Conservation (phyloP, 768 basidiomycete genomes). For the Mycena alexandri region DNA sequence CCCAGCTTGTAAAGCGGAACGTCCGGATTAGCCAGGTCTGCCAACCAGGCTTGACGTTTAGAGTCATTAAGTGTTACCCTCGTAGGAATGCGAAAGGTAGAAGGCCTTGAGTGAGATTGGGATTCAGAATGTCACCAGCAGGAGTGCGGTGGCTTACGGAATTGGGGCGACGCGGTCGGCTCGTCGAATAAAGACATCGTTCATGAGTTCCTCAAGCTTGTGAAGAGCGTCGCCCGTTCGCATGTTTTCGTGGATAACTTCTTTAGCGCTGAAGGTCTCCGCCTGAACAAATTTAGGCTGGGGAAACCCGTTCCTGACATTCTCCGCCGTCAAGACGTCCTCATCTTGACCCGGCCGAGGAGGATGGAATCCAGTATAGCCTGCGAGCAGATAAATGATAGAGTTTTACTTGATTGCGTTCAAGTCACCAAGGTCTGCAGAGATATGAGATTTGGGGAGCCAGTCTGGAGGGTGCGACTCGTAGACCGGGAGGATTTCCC, state of each 20-base stretch:
- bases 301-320: slow-evolving; percentile 75
- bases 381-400: slow-evolving; percentile 50
- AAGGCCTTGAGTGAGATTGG: slow-evolving; percentile 55
- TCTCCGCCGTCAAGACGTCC: slow-evolving; percentile 73
- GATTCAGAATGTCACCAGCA: neutral
- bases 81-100: slow-evolving; percentile 84
- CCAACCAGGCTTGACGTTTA: slow-evolving; percentile 86
- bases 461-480: slow-evolving; percentile 78
- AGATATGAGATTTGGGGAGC: slow-evolving; percentile 75
- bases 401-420: neutral
- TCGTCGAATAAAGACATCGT: slow-evolving; percentile 77
- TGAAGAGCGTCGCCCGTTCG: slow-evolving; percentile 64
- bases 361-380: slow-evolving; percentile 83
- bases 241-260: slow-evolving; percentile 63
- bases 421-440: slow-evolving; percentile 76
- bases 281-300: slow-evolving; percentile 71
- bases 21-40: slow-evolving; percentile 83
- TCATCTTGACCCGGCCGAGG: slow-evolving; percentile 82
- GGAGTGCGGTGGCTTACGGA: slow-evolving; percentile 63
- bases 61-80: slow-evolving; percentile 85
- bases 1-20: slow-evolving; percentile 86
- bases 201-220: slow-evolving; percentile 81
- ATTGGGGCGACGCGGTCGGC: slow-evolving; percentile 68
- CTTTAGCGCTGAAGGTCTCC: slow-evolving; percentile 72
- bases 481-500: slow-evolving; percentile 61